A percentile compares a stretch with the other conserved stretches of the same genome.
These are phyloP conservation scores for Beauveria asiatica DNA, from an alignment of 2,329 filamentous ascomycete species.

Conservation along the genomic window DNA sequence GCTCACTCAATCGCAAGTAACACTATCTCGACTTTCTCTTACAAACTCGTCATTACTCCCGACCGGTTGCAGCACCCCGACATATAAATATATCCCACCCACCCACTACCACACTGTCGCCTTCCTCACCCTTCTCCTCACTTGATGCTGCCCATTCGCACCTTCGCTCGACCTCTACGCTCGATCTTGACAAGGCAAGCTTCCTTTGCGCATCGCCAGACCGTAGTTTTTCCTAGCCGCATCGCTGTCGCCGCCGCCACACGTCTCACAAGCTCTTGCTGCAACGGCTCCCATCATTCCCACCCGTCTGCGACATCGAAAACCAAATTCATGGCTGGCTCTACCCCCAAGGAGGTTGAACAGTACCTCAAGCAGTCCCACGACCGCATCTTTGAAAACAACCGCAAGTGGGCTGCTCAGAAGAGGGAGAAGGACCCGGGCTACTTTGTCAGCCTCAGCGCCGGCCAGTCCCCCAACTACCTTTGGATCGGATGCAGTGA, in stretches of 20 bases:
- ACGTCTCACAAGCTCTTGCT: slow-evolving; percentile 8
- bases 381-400: slow-evolving; percentile 61
- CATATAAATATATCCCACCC: background rate
- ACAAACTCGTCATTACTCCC: slow-evolving; percentile 1
- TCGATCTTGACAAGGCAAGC: background rate
- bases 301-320: background rate
- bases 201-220: background rate
- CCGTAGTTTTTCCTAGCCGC: background rate
- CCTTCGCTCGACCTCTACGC: slow-evolving; percentile 7
- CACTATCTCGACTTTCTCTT: slow-evolving; percentile 8
- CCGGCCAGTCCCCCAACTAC: slow-evolving; percentile 61
- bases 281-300: background rate
- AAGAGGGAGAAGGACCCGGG: slow-evolving; percentile 51
- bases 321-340: slow-evolving; percentile 21
- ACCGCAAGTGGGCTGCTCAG: slow-evolving; percentile 54
- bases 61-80: background rate
- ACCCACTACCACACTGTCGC: background rate
- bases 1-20: background rate
- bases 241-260: background rate
- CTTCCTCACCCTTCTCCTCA: background rate
- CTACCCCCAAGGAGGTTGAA: slow-evolving; percentile 32
- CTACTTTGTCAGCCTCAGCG: slow-evolving; percentile 56
- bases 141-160: slow-evolving; percentile 11
- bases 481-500: slow-evolving; percentile 90
- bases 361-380: slow-evolving; percentile 55